phyloP scores from a whole-genome alignment of 129 eudicot species.

The Glebionis coronaria region DNA sequence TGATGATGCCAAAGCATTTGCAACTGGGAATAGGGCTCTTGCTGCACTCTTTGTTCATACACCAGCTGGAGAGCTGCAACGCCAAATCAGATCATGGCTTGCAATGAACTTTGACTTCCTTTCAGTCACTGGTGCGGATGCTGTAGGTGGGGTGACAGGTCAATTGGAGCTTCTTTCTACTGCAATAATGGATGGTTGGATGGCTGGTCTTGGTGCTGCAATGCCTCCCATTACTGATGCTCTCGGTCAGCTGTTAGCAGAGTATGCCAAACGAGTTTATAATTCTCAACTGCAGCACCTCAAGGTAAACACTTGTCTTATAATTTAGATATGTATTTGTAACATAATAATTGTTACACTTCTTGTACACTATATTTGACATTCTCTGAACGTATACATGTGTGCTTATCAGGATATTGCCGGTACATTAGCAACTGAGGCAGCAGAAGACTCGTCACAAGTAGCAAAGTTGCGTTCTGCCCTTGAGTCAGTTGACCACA shows the following conservation, averaged over 20 bases:
- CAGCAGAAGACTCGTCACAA: conserved; percentile 81
- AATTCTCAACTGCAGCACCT: conserved; percentile 92
- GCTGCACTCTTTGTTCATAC: conserved; percentile 98
- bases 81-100: conserved; percentile 96
- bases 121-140: conserved; percentile 74
- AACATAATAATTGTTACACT: not conserved
- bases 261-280: conserved; percentile 87
- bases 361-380: not conserved
- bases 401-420: conserved; percentile 81
- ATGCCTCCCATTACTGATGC: conserved; percentile 90
- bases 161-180: conserved; percentile 99
- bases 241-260: conserved; percentile 89
- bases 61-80: conserved; percentile 98
- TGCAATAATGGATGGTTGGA: conserved; percentile 99
- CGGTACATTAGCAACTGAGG: conserved; percentile 89
- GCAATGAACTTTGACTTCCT: conserved; percentile 96
- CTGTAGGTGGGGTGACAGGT: conserved; percentile 78
- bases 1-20: conserved; percentile 84
- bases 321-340: not conserved
- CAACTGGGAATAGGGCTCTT: conserved; percentile 88
- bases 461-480: conserved; percentile 94
- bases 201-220: conserved; percentile 99
- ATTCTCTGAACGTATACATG: conserved; percentile 2
- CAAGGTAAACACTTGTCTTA: conserved; percentile 48
- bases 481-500: conserved; percentile 96